These are phyloP conservation scores for Lentinula aciculospora DNA, from an alignment of 768 basidiomycete species.

Conservation along the genomic window DNA sequence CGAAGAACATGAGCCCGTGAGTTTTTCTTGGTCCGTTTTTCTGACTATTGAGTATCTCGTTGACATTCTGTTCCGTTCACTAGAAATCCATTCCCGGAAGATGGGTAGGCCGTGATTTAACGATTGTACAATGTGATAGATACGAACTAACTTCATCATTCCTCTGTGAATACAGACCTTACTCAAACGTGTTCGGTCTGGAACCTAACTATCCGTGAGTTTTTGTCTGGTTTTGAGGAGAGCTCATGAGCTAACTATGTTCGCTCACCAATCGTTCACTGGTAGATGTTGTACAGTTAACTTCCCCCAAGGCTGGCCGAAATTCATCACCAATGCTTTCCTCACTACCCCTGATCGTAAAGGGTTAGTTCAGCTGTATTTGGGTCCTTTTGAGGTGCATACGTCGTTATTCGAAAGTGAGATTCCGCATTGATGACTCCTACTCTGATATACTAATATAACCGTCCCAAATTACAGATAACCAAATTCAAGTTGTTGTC, in stretches of 20 bases:
- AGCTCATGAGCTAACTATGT: no score
- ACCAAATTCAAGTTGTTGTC: constrained; percentile 34
- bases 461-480: constrained; percentile 21
- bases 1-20: constrained; percentile 50
- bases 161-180: no score
- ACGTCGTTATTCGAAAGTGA: constrained; percentile 33
- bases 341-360: constrained; percentile 35
- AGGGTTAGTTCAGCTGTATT: constrained; percentile 41
- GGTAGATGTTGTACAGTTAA: constrained; percentile 47
- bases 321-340: constrained; percentile 48
- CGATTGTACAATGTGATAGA: not conserved
- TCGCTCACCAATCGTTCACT: not conserved
- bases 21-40: not conserved
- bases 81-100: constrained; percentile 49
- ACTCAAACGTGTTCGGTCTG: constrained; percentile 45
- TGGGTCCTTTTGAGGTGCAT: constrained; percentile 40
- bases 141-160: no score
- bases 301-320: constrained; percentile 50
- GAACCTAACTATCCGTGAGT: constrained; percentile 45
- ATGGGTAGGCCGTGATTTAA: constrained; percentile 29
- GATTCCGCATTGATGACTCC: not conserved
- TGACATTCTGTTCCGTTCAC: not conserved
- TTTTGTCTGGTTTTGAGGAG: no score
- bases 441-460: not conserved
- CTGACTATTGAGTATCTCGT: not conserved